Evolutionary conservation across 164 flowering plant species (phyloP), one percentile per base, ranked within the genome.

Genomic region (Cinnamomum micranthum): DNA sequence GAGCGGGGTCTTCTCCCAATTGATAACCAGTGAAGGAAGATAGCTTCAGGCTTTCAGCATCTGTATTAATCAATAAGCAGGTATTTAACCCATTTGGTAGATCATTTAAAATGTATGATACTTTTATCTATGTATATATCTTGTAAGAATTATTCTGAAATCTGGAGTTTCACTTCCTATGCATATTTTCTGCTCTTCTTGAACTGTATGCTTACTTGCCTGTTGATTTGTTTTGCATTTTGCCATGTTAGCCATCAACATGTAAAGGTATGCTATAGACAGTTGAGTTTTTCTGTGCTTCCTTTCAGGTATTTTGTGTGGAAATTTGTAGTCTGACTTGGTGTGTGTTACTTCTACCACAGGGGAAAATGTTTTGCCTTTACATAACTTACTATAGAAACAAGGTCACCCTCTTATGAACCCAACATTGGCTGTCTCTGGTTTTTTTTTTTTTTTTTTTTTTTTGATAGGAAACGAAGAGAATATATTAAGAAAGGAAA

Each of bases 21-120:
- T 91, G 82, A 71, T 89, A 52, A 87, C 79, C 59, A 89, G 78
- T 64, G 85, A 88, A 63, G 96, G 96, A 63, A 87, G 93, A 82
- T 91, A 85, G 51, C 72, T 71, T 11, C 9, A 31, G 47, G 47
- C 14, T 28, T 28, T 31, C 20, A 28, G 28, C 20, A 17, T 33
- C 12, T 60, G 10, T 20, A 9, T n/a, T 64, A 27, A 23, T 22
- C 15, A 6, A 23, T 23, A 64, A 23, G 14, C 33, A 15, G n/a
- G 50, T 31, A 28, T 27, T 67, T 55, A 55, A 64, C 67, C 4
- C 15, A 64, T 24, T 10, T 63, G 23, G 65, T 63, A 22, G 9
- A 22, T 20, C 11, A n/a, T 6, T 63, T 23, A 17, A 11, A 63
- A 63, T 58, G 65, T 23, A 7, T 23, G 17, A 2, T 64, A 64